phyloP scores from a whole-genome alignment of 495 filamentous ascomycete species.

The Aspergillus avenaceus region DNA sequence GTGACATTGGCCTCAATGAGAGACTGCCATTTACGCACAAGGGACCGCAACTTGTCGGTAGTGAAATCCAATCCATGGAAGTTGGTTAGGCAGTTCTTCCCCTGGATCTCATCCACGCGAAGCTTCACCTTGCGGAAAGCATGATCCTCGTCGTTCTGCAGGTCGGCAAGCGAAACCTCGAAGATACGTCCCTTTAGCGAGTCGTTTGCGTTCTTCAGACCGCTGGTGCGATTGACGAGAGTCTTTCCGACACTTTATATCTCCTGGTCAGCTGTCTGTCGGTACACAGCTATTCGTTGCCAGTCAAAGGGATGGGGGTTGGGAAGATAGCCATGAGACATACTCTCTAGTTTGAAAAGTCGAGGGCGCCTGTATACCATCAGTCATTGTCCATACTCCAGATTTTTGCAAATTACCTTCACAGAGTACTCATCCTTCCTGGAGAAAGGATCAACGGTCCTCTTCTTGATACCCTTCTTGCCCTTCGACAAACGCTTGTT shows the following conservation, averaged over 20 bases:
- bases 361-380: slow-evolving; percentile 69
- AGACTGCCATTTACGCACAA: slow-evolving; percentile 99
- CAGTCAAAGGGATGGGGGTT: slow-evolving; percentile 1
- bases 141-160: slow-evolving; percentile 99
- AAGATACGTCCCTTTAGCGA: slow-evolving; percentile 97
- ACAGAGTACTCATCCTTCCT: slow-evolving; percentile 98
- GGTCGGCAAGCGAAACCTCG: slow-evolving; percentile 96
- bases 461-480: slow-evolving; percentile 99
- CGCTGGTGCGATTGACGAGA: slow-evolving; percentile 96
- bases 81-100: slow-evolving; percentile 99
- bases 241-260: slow-evolving; percentile 88
- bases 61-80: slow-evolving; percentile 99
- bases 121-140: slow-evolving; percentile 99
- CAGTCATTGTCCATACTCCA: slow-evolving; percentile 14
- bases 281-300: not conserved
- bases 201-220: slow-evolving; percentile 99
- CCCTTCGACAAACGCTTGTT: slow-evolving; percentile 99
- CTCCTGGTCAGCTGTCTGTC: slow-evolving; percentile 14
- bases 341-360: slow-evolving; percentile 97
- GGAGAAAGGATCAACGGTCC: slow-evolving; percentile 91
- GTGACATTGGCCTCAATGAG: slow-evolving; percentile 99
- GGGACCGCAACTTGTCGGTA: slow-evolving; percentile 96
- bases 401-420: slow-evolving; percentile 60
- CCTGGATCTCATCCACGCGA: slow-evolving; percentile 95
- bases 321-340: slow-evolving; percentile 27